Evolutionary conservation across 192 early-diverging fungal genomes (phyloP), one percentile per base, ranked within the genome.

Genomic region (Fimicolochytrium jonesii): DNA sequence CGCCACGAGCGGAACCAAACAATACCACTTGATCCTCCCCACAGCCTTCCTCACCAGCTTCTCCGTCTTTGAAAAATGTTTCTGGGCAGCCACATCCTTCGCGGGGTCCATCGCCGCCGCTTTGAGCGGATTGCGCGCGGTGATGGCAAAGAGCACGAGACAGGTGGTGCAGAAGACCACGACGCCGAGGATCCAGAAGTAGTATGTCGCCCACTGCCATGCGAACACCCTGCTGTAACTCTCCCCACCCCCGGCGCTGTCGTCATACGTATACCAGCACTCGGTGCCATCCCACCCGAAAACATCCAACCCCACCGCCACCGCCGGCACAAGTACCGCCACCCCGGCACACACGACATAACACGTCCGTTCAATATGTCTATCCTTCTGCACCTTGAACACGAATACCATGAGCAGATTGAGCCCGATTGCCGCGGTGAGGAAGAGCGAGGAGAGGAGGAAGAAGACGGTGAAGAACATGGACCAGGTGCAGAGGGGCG

Each of bases 171-270:
- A 56, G 31, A 56, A 56, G n/a, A 17, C 17, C 6, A 56, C 25
- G 11, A 28, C 23, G 32, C 30, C 17, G 34, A 56, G n/a, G 28
- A 56, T 25, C 53, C 53, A 56, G n/a, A n/a, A 15, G 32, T 56
- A 56, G 34, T 56, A 56, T 56, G 53, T 56, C 15, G 4, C 49
- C 53, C 53, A 56, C 25, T 56, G 53, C 53, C 53, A 56, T 15
- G 1, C 1, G 48, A 50, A 50, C n/a, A 26, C 2, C 13, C n/a
- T n/a, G n/a, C n/a, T n/a, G n/a, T n/a, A n/a, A n/a, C n/a, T n/a
- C n/a, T 1, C 2, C 2, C 17, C n/a, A 0, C 26, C 0, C 25
- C 25, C 48, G 11, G 1, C 48, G 48, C 23, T 23, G 13, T 50
- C 1, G 26, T 50, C 48, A 11, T 18, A 1, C n/a, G 53, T 3